Percentiles rank a stretch among this genome's conserved stretches.
phyloP scores from a whole-genome alignment of 2,329 filamentous ascomycete genomes.

The Zasmidium cellare region DNA sequence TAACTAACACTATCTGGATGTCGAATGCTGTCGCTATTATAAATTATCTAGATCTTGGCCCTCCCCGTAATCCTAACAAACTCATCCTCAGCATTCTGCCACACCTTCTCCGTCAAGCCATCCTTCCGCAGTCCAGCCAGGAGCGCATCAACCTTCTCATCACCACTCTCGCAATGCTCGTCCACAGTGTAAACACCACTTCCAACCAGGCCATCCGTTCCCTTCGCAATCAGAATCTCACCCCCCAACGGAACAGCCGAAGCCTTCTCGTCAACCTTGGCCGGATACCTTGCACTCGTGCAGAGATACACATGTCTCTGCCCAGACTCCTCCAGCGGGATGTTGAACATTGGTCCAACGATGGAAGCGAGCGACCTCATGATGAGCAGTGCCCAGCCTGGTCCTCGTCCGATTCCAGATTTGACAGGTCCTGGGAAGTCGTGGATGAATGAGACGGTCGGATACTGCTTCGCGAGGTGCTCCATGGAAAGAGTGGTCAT shows the following conservation, averaged over 20 bases:
- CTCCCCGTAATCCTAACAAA: neutral
- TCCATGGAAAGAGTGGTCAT: constrained; percentile 31
- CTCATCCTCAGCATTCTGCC: neutral
- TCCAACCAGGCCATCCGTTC: neutral
- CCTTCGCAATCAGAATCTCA: neutral
- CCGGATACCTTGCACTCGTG: neutral
- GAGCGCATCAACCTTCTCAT: neutral
- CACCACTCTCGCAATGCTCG: neutral
- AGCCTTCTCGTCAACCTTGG: neutral
- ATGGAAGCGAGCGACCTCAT: neutral
- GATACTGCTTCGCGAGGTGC: constrained; percentile 21
- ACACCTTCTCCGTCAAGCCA: neutral
- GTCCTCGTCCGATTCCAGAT: neutral
- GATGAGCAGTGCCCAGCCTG: neutral
- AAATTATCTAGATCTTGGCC: neutral
- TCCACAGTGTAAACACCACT: neutral
- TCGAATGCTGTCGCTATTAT: neutral
- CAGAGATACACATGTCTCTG: neutral
- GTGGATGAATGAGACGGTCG: constrained; percentile 33
- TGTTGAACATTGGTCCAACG: neutral
- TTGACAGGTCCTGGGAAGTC: constrained; percentile 28
- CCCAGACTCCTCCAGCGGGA: neutral
- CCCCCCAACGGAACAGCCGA: neutral
- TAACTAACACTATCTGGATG: neutral
- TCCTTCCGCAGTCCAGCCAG: neutral